These are phyloP conservation scores for Heterobasidion occidentale DNA, from an alignment of 1,284 basidiomycete genomes.

Conservation along the genomic window DNA sequence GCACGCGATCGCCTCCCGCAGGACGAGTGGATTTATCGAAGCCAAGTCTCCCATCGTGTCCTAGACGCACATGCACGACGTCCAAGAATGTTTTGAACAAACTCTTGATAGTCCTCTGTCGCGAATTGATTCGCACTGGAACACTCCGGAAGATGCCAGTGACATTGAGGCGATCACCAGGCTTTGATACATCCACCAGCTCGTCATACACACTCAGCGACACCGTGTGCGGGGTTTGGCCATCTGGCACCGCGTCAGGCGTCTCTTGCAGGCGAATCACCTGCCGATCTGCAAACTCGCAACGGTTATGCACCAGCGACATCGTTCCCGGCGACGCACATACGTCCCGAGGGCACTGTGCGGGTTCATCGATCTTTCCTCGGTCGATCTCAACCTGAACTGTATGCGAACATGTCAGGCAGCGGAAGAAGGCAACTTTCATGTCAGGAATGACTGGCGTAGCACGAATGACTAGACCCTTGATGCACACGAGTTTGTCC, in stretches of 20 bases:
- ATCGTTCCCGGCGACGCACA: slow-evolving; percentile 86
- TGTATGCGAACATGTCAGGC: slow-evolving; percentile 92
- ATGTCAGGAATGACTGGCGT: slow-evolving; percentile 99
- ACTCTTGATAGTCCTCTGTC: slow-evolving; percentile 87
- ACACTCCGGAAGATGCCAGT: slow-evolving; percentile 95
- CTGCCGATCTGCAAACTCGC: slow-evolving; percentile 92
- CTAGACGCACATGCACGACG: slow-evolving; percentile 87
- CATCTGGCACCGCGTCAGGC: slow-evolving; percentile 95
- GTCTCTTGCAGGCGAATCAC: slow-evolving; percentile 95
- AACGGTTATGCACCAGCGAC: slow-evolving; percentile 95
- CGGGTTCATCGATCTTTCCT: slow-evolving; percentile 91
- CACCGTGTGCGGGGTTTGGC: slow-evolving; percentile 96
- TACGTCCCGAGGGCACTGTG: slow-evolving; percentile 86
- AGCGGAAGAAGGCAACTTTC: slow-evolving; percentile 98
- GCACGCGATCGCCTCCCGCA: slow-evolving; percentile 57
- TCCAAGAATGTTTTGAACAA: slow-evolving; percentile 97
- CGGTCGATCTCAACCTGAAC: slow-evolving; percentile 94
- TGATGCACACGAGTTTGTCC: slow-evolving; percentile 93
- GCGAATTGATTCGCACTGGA: slow-evolving; percentile 89
- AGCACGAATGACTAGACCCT: slow-evolving; percentile 94
- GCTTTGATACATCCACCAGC: slow-evolving; percentile 91
- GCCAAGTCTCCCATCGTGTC: slow-evolving; percentile 63
- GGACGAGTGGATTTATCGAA: slow-evolving; percentile 78
- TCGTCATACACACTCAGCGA: slow-evolving; percentile 96
- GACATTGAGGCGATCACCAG: slow-evolving; percentile 87